A percentile compares a stretch with the other conserved stretches of the same genome.
Conservation (phyloP, 1,139 yeast species). For the Arxiozyma bovina region DNA sequence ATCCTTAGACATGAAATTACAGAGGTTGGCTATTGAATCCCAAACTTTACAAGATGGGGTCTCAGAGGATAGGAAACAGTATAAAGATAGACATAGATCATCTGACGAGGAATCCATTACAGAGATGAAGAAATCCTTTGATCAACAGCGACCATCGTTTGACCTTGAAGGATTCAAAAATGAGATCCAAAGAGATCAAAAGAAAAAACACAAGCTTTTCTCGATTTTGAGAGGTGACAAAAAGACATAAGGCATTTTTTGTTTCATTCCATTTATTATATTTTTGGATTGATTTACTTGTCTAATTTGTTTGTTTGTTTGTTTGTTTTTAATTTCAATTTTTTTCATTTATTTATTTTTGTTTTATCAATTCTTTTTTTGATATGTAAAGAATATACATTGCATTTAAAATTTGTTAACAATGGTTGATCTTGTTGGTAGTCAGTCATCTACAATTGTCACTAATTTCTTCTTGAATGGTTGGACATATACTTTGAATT, state of each 20-base stretch:
- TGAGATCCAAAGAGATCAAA: slow-evolving; percentile 12
- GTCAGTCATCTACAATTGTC: neutral
- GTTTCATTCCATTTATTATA: neutral
- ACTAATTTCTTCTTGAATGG: neutral
- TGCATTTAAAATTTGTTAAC: too few species aligned
- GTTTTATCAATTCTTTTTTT: neutral
- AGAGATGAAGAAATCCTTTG: slow-evolving; percentile 7
- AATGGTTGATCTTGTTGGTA: neutral
- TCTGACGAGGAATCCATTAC: neutral
- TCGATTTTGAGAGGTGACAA: slow-evolving; percentile 18
- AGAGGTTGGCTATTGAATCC: slow-evolving; percentile 11
- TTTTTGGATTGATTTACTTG: too few species aligned
- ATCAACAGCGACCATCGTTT: slow-evolving; percentile 21
- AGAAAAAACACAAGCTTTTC: slow-evolving; percentile 10
- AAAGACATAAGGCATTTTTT: slow-evolving; percentile 8
- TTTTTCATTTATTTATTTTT: too few species aligned
- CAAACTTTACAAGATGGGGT: neutral
- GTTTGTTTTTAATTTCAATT: too few species aligned
- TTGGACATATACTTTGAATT: too few species aligned
- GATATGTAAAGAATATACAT: neutral
- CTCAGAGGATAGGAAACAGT: neutral
- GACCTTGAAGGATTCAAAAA: slow-evolving; percentile 25
- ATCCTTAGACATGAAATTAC: slow-evolving; percentile 25
- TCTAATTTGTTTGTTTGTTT: too few species aligned
- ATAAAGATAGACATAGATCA: neutral